phyloP scores from a whole-genome alignment of 176 grass and related monocot genomes.

The Triticum turgidum region DNA sequence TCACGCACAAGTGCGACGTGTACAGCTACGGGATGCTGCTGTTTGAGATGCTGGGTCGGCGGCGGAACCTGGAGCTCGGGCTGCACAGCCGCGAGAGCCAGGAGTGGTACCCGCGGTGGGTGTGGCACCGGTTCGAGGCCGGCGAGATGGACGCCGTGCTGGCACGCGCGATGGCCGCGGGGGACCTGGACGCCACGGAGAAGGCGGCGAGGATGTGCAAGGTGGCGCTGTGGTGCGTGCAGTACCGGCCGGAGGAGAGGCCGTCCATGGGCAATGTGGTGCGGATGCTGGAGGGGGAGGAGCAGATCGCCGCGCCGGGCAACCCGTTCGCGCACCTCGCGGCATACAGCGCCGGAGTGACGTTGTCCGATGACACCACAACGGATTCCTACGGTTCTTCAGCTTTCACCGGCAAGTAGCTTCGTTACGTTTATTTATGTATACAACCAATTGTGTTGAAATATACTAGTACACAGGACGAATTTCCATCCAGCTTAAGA shows the following conservation, averaged over 20 bases:
- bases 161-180: not conserved
- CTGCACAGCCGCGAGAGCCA: slow-evolving; percentile 43
- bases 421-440: too few species aligned
- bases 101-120: slow-evolving; percentile 66
- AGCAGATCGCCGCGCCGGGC: slow-evolving; percentile 37
- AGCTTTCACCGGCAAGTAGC: not conserved
- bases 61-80: slow-evolving; percentile 53
- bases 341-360: not conserved
- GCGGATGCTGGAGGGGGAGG: slow-evolving; percentile 73
- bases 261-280: slow-evolving; percentile 63
- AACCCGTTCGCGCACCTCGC: slow-evolving; percentile 57
- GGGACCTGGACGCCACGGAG: slow-evolving; percentile 28
- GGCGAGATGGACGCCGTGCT: slow-evolving; percentile 33
- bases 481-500: too few species aligned
- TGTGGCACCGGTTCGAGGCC: slow-evolving; percentile 52
- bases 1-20: slow-evolving; percentile 70
- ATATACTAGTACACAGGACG: too few species aligned
- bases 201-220: slow-evolving; percentile 55
- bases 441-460: too few species aligned
- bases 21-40: slow-evolving; percentile 77
- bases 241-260: slow-evolving; percentile 56
- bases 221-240: slow-evolving; percentile 76
- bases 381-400: not conserved
- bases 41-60: slow-evolving; percentile 67
- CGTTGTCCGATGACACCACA: slow-evolving; percentile 1